Conservation (phyloP, 345 rosid species). For the Anastatica hierochuntica region DNA sequence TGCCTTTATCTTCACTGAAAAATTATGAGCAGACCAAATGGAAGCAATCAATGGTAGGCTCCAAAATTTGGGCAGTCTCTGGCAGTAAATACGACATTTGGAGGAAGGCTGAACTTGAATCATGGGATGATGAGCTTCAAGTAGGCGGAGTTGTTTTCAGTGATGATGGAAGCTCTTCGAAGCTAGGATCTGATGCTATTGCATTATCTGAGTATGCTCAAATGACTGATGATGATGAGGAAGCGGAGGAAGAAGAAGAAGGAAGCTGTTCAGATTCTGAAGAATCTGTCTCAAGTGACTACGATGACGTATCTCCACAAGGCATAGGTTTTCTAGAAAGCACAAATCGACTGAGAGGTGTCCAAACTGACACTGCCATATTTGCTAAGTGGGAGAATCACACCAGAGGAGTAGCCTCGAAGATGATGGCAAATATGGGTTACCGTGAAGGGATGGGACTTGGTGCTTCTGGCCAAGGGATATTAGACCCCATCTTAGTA, state of each 20-base stretch:
- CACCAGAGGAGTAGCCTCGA: constrained; percentile 88
- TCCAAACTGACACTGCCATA: constrained; percentile 65
- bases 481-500: constrained; percentile 67
- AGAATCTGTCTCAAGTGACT: constrained; percentile 47
- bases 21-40: constrained; percentile 48
- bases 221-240: constrained; percentile 27
- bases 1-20: constrained; percentile 64
- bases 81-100: constrained; percentile 49
- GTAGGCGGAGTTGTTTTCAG: constrained; percentile 62
- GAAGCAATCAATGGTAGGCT: constrained; percentile 74
- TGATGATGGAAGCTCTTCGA: constrained; percentile 57
- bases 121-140: constrained; percentile 65
- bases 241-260: constrained; percentile 40
- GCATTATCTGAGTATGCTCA: constrained; percentile 53
- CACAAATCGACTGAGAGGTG: constrained; percentile 44
- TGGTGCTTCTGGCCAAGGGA: constrained; percentile 81
- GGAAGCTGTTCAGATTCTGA: constrained; percentile 47
- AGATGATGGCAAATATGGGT: constrained; percentile 97
- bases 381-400: constrained; percentile 98
- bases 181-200: constrained; percentile 50
- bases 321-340: constrained; percentile 67
- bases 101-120: constrained; percentile 85
- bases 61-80: constrained; percentile 67
- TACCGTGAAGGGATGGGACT: constrained; percentile 92
- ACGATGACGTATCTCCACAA: constrained; percentile 44